Evolutionary conservation across 179 eudicot genomes (phyloP), one percentile per base, ranked within the genome.

Genomic region (Spergularia azorica): DNA sequence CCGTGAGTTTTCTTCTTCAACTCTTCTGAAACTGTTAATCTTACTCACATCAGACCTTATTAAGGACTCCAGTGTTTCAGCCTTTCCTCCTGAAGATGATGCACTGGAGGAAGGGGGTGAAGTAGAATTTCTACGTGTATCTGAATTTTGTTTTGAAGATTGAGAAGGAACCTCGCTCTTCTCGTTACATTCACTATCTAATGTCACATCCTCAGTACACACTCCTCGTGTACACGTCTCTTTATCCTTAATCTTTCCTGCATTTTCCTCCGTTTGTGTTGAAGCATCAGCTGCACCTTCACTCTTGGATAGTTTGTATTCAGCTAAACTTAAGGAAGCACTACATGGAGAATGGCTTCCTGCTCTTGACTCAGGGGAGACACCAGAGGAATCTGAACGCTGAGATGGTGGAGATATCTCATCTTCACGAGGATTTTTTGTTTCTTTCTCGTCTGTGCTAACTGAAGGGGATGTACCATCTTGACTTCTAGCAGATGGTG

Each of bases 231-330:
- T 90, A 80, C 95, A 88, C 63, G 89, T 91, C 77, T 89, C 89
- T 69, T 82, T 87, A 74, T 84, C 68, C 67, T 79, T 72, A 72
- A 62, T 73, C 81, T 83, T 86, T 67, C 72, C 82, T 41, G 74
- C 50, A 67, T 70, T 86, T 66, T 93, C 97, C 75, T 95, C 97
- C 0, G 97, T 95, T 80, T 95, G 99, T 81, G 97, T 93, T 58
- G 99, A 87, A 56, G 99, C 99, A 85, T 95, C 95, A 46, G 94
- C 86, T 52, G 89, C 86, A 77, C 90, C 89, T 69, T 91, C 93
- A 73, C 77, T 84, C 79, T 87, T 87, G 82, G 82, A 76, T 70
- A 87, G 81, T 79, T 88, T 90, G 83, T 82, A 91, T 77, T 90
- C 97, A 1, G 89, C 83, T 63, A 92, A 78, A 84, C 92, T 89